A percentile compares a stretch with the other conserved stretches of the same genome.
These are phyloP conservation scores for Aspergillus brunneoviolaceus DNA, from an alignment of 2,329 filamentous ascomycete species.

Conservation along the genomic window DNA sequence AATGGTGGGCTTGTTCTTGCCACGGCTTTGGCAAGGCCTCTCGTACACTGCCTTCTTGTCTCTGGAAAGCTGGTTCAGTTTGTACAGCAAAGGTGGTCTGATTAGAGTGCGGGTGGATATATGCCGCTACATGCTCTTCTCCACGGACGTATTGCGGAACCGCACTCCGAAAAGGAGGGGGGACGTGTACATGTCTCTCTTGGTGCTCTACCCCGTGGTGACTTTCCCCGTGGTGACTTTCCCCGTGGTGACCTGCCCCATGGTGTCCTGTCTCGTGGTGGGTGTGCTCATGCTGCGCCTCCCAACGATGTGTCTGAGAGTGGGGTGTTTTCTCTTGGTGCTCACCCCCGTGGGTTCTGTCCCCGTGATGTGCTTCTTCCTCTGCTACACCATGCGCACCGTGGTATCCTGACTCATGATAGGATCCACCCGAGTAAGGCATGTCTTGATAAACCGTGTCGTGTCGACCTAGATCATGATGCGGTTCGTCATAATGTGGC, in stretches of 20 bases:
- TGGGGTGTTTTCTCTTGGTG: not conserved
- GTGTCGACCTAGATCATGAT: not conserved
- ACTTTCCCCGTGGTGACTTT: not conserved
- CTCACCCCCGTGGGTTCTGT: not conserved
- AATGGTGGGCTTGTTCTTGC: conserved; percentile 15
- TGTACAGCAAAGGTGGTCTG: conserved; percentile 16
- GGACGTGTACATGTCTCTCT: not conserved
- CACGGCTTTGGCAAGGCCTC: not conserved
- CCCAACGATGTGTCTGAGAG: not conserved
- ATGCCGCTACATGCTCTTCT: conserved; percentile 43
- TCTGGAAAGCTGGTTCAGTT: conserved; percentile 12
- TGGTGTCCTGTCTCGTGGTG: not conserved
- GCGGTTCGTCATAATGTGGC: not conserved
- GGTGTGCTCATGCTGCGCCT: not conserved
- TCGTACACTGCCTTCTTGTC: conserved; percentile 10
- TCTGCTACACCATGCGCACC: not conserved
- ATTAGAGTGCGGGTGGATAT: conserved; percentile 23
- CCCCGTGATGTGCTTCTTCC: not conserved
- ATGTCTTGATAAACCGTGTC: not conserved
- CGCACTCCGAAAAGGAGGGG: conserved; percentile 31
- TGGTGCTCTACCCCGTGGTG: not conserved
- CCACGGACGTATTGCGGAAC: conserved; percentile 48
- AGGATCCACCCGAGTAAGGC: not conserved
- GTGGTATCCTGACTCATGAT: not conserved
- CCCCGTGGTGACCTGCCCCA: not conserved